Base-by-base conservation (phyloP, 495 filamentous ascomycete species). In the Rostrohypoxylon terebratum region DNA sequence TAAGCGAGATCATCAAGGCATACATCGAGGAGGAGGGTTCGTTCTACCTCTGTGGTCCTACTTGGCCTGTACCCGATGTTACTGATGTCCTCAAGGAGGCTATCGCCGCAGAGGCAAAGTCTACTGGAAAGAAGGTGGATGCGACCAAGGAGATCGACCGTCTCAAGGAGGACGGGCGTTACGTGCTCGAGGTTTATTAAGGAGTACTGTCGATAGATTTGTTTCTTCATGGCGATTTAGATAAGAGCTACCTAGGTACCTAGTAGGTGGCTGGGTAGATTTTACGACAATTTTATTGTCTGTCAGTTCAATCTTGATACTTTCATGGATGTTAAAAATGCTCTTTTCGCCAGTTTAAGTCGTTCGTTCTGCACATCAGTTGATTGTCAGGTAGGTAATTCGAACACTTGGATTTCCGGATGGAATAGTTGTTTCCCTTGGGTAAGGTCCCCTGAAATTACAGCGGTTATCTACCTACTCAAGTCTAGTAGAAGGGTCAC, bases 31-130 rank as follows among this genome's bases (percentile, higher is more conserved):
- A 97, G 66, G 92, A 94, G 70, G 96, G 96, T 54, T 88, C 90
- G 9, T 99, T 99, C 83, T 99, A 99, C 81, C 89, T 99, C 21
- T 99, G 96, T 77, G 96, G 96, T 54, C 96, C 96, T 16, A 98
- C 96, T 16, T 98, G 96, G 96, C 96, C 96, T 8, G 96, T 99
- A 47, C 96, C 96, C n/a, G 96, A 99, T 83, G 96, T 99, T 23
- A 97, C 94, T 9, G 90, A 89, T 55, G 96, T 98, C 68, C 81
- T 99, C 67, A 88, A 97, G 84, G 96, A 98, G 85, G 96, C 96
- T 5, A 93, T 98, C 71, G 90, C 89, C 38, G 78, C 81, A n/a
- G 90, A 96, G 71, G 92, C 89, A n/a, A 88, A 88, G 83, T 77
- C 73, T 59, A 80, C 80, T 38, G 89, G 90, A 28, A 91, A 89